Conservation (phyloP, 2,329 filamentous ascomycete genomes). For the Pezicula carpinea region DNA sequence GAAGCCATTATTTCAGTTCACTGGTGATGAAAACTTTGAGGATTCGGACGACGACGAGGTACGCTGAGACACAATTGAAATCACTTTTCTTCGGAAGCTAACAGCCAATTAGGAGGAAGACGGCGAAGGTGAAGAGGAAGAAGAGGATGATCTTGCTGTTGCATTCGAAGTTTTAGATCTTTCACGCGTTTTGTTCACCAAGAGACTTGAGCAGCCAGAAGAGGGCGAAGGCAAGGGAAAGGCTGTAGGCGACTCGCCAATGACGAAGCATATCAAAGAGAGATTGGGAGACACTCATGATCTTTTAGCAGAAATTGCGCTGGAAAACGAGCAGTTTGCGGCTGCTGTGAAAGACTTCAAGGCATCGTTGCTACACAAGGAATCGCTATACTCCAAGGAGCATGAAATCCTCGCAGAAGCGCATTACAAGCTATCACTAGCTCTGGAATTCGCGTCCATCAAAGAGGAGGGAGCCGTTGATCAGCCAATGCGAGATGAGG, state of each 20-base stretch:
- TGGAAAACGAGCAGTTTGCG: constrained; percentile 80
- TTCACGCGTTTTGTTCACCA: constrained; percentile 60
- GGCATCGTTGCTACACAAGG: constrained; percentile 72
- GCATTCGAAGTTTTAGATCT: constrained; percentile 84
- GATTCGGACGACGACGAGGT: constrained; percentile 68
- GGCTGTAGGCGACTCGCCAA: constrained; percentile 31
- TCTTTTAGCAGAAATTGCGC: constrained; percentile 89
- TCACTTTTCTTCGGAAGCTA: constrained; percentile 42
- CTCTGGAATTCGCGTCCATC: constrained; percentile 87
- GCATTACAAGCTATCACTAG: constrained; percentile 93
- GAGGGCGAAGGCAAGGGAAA: constrained; percentile 43
- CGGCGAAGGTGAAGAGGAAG: constrained; percentile 46
- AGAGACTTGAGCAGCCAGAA: constrained; percentile 48
- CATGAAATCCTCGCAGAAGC: constrained; percentile 87
- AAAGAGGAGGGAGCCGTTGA: constrained; percentile 56
- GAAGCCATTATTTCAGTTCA: constrained; percentile 86
- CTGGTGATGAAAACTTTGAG: constrained; percentile 89
- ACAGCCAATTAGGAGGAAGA: constrained; percentile 34
- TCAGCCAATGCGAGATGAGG: constrained; percentile 66
- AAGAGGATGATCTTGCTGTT: constrained; percentile 69
- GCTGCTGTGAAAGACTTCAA: constrained; percentile 76
- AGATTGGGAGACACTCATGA: constrained; percentile 90
- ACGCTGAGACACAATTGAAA: constrained; percentile 40
- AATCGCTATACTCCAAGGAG: constrained; percentile 72
- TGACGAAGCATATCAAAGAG: constrained; percentile 66